Base-by-base conservation (phyloP, 225 moss, liverwort and hornwort species). In the Thuidium tamariscinum region DNA sequence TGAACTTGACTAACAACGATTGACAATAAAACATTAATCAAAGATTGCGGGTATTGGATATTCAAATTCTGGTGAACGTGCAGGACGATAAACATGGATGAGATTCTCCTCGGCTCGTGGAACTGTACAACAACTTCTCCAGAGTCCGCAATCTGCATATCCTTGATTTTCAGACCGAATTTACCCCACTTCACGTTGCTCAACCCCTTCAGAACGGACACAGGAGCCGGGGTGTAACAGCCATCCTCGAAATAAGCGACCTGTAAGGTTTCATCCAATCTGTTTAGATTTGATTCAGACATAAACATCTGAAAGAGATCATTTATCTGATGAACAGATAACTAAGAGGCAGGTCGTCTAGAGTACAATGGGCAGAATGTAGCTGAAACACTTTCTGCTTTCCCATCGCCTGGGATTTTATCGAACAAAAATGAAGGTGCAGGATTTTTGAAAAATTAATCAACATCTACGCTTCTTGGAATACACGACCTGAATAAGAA, bases 211-310 rank as follows among this genome's bases (percentile, higher is more conserved):
- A 89, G 55, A 82, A 92, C 88, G 48, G 90, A 92, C 63, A 12
- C 74, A 79, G 93, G 89, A 80, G 89, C 85, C 16, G 88, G 85
- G 49, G 92, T 93, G 80, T 83, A 89, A 77, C 92, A 93, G 72
- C 93, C 89, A 91, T 93, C 91, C 83, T 92, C 92, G 73, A 92
- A 93, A 73, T 89, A 93, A 61, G 72, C 76, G 63, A 92, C 90
- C 93, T 93, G 85, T 46, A 82, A 62, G 41, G 65, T 80, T 86
- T 69, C 37, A 82, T 48, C 74, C 41, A 60, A 67, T 74, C 56
- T 49, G 44, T n/a, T 89, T 71, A 88, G 83, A 76, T 76, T 83
- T 80, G 42, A 83, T 55, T 42, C 41, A 64, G 51, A 59, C 75
- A 69, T 70, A 13, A 51, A 39, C 6, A 44, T 83, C 80, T 68